Percentiles rank a stretch among this genome's conserved stretches.
phyloP scores from a whole-genome alignment of 495 filamentous ascomycete species.

The Thozetella sp. region DNA sequence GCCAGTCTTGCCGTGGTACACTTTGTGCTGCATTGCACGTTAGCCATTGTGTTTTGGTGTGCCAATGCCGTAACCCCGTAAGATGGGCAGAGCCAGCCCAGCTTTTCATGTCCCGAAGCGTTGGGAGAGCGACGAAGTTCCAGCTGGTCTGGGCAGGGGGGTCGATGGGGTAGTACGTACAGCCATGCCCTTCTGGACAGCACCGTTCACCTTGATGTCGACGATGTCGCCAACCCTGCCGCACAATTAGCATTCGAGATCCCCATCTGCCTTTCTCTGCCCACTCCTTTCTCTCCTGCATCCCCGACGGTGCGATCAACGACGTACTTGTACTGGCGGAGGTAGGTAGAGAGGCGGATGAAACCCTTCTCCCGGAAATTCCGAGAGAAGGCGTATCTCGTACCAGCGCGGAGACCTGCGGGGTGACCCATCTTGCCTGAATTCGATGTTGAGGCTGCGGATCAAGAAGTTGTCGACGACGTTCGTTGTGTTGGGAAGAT shows the following conservation, averaged over 20 bases:
- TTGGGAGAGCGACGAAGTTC: background rate
- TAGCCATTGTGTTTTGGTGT: slow-evolving; percentile 21
- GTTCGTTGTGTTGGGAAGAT: slow-evolving; percentile 17
- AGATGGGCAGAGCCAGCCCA: background rate
- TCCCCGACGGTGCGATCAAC: background rate
- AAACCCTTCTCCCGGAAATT: slow-evolving; percentile 91
- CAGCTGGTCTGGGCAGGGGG: background rate
- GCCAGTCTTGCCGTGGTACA: slow-evolving; percentile 98
- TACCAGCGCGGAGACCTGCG: slow-evolving; percentile 91
- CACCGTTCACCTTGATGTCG: slow-evolving; percentile 95
- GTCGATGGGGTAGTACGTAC: background rate
- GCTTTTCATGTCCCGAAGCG: background rate
- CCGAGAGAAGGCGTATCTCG: slow-evolving; percentile 93
- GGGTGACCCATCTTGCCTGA: slow-evolving; percentile 86
- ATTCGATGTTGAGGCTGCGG: slow-evolving; percentile 33
- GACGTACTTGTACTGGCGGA: slow-evolving; percentile 83
- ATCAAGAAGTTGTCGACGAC: slow-evolving; percentile 35
- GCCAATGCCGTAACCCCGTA: slow-evolving; percentile 1
- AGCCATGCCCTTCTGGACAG: slow-evolving; percentile 82
- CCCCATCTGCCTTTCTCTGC: background rate
- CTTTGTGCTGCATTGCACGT: slow-evolving; percentile 90
- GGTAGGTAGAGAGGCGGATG: slow-evolving; percentile 89
- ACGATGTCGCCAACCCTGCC: slow-evolving; percentile 95
- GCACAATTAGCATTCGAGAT: slow-evolving; percentile 29
- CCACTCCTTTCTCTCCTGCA: background rate